Base-by-base conservation (phyloP, 257 asterid species). In the Gardenia jasminoides region DNA sequence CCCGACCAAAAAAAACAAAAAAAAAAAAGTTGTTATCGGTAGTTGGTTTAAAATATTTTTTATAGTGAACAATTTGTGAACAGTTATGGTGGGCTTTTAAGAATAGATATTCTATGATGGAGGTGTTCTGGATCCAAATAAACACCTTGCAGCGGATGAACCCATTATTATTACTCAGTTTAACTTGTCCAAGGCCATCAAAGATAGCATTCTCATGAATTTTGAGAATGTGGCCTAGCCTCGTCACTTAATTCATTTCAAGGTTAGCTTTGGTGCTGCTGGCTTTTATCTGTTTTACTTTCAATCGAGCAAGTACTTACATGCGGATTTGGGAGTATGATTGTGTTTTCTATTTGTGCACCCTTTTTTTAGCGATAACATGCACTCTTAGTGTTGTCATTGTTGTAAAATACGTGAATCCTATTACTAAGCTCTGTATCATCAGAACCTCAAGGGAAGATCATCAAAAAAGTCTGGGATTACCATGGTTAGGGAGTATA, bases 211-310 rank as follows among this genome's bases (percentile, higher is more conserved):
- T 77, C 91, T 83, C 65, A 61, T 77, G n/a, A 92, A 91, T 82
- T 93, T 93, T 71, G 99, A 98, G 99, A 93, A 84, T 95, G 93
- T 74, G 98, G 98, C 79, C 86, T 92, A 50, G 98, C 99, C 78
- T 91, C 94, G 6, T 88, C 90, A 24, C 71, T 78, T 61, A 81
- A 82, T 81, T 93, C 99, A 39, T 91, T 93, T 74, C 93, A 89
- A 90, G 98, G 98, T 93, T 77, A 72, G 85, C 7, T 11, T 59
- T 26, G 33, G 22, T 22, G 33, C 48, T 19, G 1, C 10, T 3
- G 19, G 13, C 44, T 71, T 73, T 6, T 43, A 0, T 26, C 9
- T 62, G 24, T 75, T 52, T 67, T n/a, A 46, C 76, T 80, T 46
- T 43, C 16, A 39, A 30, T 73, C 65, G 39, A n/a, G 19, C 31